phyloP scores from a whole-genome alignment of 192 early-diverging fungal genomes.

The Coemansia sp. region DNA sequence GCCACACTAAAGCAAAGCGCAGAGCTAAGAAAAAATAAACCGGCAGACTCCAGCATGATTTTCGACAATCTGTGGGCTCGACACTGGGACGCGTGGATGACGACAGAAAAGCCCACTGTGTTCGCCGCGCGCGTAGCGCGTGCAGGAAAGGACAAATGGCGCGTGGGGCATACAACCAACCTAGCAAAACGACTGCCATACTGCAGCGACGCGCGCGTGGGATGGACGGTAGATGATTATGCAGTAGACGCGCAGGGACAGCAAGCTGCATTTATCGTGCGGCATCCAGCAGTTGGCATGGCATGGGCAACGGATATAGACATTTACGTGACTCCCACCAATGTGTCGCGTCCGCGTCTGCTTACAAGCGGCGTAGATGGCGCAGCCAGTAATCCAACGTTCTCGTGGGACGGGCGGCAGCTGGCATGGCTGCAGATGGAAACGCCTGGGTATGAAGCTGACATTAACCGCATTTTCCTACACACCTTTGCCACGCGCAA shows the following conservation, averaged over 20 bases:
- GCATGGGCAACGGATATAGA: conserved; percentile 73
- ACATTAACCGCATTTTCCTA: conserved; percentile 65
- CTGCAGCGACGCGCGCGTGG: conserved; percentile 57
- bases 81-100: conserved; percentile 71
- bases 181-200: conserved; percentile 36
- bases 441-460: conserved; percentile 72
- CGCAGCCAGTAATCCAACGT: conserved; percentile 60
- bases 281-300: conserved; percentile 52
- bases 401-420: conserved; percentile 62
- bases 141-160: conserved; percentile 11
- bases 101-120: conserved; percentile 60
- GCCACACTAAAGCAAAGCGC: conserved; percentile 41
- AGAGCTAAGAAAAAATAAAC: conserved; percentile 27
- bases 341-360: conserved; percentile 32
- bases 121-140: conserved; percentile 45
- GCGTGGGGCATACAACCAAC: conserved; percentile 6
- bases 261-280: conserved; percentile 64
- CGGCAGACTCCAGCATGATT: conserved; percentile 56
- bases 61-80: conserved; percentile 72
- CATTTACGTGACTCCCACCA: conserved; percentile 63
- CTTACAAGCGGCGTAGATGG: conserved; percentile 58
- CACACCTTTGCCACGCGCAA: conserved; percentile 24
- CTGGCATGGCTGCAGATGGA: conserved; percentile 80
- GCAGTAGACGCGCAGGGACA: conserved; percentile 62
- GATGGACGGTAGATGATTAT: conserved; percentile 57